Percentiles rank a stretch among this genome's conserved stretches.
Conservation (phyloP, 305 asterid genomes). For the Fraxinus baroniana region DNA sequence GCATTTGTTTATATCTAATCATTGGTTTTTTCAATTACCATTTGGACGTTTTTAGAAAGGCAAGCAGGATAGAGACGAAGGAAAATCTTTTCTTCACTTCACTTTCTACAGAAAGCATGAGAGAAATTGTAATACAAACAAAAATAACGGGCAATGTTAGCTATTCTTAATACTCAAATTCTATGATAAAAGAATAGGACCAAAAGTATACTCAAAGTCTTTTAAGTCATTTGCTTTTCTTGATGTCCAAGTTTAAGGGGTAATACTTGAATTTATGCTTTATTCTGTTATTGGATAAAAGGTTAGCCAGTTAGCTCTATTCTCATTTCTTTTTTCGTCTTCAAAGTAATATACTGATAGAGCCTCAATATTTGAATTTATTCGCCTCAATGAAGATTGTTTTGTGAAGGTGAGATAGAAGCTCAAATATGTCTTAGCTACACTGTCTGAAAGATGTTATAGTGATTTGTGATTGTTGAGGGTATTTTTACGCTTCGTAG, state of each 20-base stretch:
- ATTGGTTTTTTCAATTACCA: background rate
- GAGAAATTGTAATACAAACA: background rate
- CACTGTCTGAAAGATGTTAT: background rate
- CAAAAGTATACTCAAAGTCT: background rate
- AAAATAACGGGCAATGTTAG: background rate
- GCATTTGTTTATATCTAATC: background rate
- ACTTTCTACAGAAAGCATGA: constrained; percentile 10
- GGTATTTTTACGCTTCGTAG: background rate
- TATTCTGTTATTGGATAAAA: background rate
- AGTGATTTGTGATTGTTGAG: background rate
- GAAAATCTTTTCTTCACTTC: constrained; percentile 6
- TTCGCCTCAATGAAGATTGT: background rate
- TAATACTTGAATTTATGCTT: background rate
- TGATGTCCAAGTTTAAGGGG: background rate
- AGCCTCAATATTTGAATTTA: background rate
- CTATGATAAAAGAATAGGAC: background rate
- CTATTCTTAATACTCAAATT: background rate
- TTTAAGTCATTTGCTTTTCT: background rate
- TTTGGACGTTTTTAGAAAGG: background rate
- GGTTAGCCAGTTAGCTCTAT: background rate
- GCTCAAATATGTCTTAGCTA: background rate
- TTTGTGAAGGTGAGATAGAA: background rate
- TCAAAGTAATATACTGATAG: background rate
- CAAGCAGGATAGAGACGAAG: background rate
- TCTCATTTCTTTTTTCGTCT: background rate